Percentiles rank a stretch among this genome's conserved stretches.
Evolutionary conservation across 495 filamentous ascomycete species (phyloP).

Genomic region (Staphylotrichum tortipilum): DNA sequence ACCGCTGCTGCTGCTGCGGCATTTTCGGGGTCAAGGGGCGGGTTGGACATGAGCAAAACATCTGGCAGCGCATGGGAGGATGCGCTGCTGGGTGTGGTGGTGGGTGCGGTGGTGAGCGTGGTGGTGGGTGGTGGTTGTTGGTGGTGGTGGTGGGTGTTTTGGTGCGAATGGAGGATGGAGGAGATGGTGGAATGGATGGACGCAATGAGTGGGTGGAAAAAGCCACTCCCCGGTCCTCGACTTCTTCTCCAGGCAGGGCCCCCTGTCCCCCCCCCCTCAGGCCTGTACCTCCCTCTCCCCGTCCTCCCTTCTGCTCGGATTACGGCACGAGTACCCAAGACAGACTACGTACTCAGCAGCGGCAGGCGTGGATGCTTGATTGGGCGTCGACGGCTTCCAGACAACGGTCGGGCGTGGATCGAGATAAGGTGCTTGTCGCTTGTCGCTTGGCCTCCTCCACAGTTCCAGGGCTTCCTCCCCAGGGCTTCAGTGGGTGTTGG

Average conservation of each 20-base stretch:
- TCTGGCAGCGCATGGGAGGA: conserved; percentile 29
- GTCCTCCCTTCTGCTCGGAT: no score
- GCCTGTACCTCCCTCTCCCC: no score
- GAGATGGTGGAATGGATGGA: no score
- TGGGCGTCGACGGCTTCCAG: not conserved
- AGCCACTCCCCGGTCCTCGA: no score
- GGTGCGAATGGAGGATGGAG: not conserved
- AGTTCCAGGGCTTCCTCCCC: no score
- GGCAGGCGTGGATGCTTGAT: not conserved
- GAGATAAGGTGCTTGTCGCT: not conserved
- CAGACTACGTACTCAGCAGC: not conserved
- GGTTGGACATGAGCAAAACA: conserved; percentile 45
- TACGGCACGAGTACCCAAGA: not conserved
- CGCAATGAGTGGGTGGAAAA: not conserved
- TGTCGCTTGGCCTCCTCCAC: not conserved
- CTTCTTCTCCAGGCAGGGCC: no score
- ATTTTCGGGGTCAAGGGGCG: conserved; percentile 37
- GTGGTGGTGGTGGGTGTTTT: not conserved
- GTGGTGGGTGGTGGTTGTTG: not conserved
- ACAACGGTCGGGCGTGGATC: not conserved
- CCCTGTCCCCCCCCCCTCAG: no score
- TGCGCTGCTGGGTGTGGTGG: not conserved
- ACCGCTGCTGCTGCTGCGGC: conserved; percentile 43
- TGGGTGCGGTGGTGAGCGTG: not conserved
- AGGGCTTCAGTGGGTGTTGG: no score